Percentiles rank a stretch among this genome's conserved stretches.
Evolutionary conservation across 257 asterid genomes (phyloP).

Genomic region (Lycium ferocissimum): DNA sequence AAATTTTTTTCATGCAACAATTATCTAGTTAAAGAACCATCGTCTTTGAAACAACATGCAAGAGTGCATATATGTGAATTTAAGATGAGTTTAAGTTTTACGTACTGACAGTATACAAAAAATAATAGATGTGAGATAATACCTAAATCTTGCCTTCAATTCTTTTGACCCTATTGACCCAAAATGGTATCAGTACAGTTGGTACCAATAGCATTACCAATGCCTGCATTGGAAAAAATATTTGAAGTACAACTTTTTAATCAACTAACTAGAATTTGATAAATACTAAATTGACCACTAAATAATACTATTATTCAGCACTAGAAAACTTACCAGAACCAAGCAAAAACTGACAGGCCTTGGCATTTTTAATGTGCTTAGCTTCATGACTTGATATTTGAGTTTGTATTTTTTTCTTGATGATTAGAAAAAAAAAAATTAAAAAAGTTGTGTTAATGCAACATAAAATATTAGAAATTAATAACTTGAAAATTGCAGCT

Average conservation of each 20-base stretch:
- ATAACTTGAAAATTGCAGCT: not conserved
- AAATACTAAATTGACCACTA: not conserved
- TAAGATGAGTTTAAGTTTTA: not conserved
- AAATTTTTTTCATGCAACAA: too few relatives aligned
- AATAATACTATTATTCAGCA: not conserved
- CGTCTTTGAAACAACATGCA: too few relatives aligned
- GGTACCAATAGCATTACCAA: constrained; percentile 48
- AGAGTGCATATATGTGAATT: too few relatives aligned
- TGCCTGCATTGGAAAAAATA: constrained; percentile 41
- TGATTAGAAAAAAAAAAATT: not conserved
- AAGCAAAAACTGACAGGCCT: constrained; percentile 50
- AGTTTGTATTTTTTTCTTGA: not conserved
- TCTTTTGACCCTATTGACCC: constrained; percentile 48
- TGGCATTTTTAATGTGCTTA: constrained; percentile 44
- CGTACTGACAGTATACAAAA: constrained; percentile 32
- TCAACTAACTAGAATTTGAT: too few relatives aligned
- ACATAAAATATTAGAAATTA: not conserved
- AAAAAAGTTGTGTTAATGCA: not conserved
- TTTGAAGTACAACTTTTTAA: not conserved
- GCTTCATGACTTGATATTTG: constrained; percentile 35
- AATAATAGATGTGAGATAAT: constrained; percentile 29
- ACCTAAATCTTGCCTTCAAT: constrained; percentile 45
- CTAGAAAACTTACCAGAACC: constrained; percentile 45
- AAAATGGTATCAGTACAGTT: constrained; percentile 47
- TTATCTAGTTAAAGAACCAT: too few relatives aligned